These are phyloP conservation scores for Chlorella variabilis DNA, from an alignment of 163 green algal genomes.

Conservation along the genomic window DNA sequence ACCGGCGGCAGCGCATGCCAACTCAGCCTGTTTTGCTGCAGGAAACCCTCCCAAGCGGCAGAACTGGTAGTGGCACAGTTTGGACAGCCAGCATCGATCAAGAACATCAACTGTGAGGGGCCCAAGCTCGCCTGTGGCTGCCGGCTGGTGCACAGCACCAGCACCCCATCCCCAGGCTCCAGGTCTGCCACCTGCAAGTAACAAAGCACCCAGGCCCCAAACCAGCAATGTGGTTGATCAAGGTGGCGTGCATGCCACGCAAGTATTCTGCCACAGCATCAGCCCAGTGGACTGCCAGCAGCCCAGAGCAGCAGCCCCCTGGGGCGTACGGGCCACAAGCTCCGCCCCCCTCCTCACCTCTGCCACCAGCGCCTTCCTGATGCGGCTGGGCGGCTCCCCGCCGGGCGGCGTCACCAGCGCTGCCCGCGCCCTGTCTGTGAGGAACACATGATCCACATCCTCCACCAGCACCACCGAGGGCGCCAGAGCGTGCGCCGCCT, in stretches of 20 bases:
- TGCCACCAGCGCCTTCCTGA: constrained; percentile 89
- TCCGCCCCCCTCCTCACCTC: too few relatives aligned
- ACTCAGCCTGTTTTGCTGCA: background rate
- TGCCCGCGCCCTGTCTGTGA: constrained; percentile 86
- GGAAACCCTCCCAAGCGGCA: too few relatives aligned
- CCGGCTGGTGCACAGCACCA: constrained; percentile 80
- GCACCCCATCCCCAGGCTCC: constrained; percentile 69
- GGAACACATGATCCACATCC: constrained; percentile 77
- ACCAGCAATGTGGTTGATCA: too few relatives aligned
- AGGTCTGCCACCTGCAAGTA: constrained; percentile 59
- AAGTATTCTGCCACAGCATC: too few relatives aligned
- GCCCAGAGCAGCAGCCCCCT: too few relatives aligned
- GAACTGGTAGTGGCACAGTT: too few relatives aligned
- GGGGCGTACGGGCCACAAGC: too few relatives aligned
- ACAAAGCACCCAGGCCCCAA: too few relatives aligned
- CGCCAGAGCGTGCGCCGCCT: constrained; percentile 32
- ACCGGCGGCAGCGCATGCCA: background rate
- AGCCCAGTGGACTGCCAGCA: too few relatives aligned
- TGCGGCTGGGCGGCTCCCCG: constrained; percentile 81
- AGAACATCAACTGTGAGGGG: too few relatives aligned
- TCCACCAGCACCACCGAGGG: constrained; percentile 58
- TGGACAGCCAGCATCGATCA: too few relatives aligned
- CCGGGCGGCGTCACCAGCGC: constrained; percentile 67
- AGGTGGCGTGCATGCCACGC: too few relatives aligned
- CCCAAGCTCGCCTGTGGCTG: constrained; percentile 66